Evolutionary conservation across 75 land plant genomes (phyloP), one percentile per base, ranked within the genome.

Genomic region (Selaginella tamariscina): DNA sequence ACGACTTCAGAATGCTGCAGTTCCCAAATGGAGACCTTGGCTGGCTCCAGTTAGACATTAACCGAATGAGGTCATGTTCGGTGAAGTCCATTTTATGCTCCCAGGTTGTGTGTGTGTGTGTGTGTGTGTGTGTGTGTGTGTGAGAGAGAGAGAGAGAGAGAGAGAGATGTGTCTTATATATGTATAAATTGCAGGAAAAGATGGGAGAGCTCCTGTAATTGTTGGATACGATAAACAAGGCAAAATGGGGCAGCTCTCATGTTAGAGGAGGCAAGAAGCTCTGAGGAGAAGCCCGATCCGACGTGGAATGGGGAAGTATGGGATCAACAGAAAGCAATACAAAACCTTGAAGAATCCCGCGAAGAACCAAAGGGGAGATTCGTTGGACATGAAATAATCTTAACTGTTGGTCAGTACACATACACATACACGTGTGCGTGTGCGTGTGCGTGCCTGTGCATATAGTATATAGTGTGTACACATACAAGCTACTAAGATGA

Each of bases 221-320:
- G 33, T 79, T 27, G 81, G 81, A 27, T 79, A 79, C 68, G 70
- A 77, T 67, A 31, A 15, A 29, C 70, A 76, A 69, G 74, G 1
- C 64, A 71, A 54, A 68, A 76, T 32, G 65, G 65, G 20, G 73
- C 75, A 11, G 79, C 81, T 30, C 39, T 75, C 21, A 71, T 77
- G 70, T 70, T 79, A 27, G 81, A 79, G 31, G 81, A 79, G 49
- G 33, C 69, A 0, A 32, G 33, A 30, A 70, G 76, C 32, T 54
- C 22, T 18, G 81, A 79, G 27, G 71, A 76, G 65, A 55, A 63
- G 29, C 79, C 79, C 28, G 70, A 64, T 21, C 59, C 69, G 1
- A 71, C 81, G 33, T 79, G 81, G 81, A 55, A 71, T 26, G 81
- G 81, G 18, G 76, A 69, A 8, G 1, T 79, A 13, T 79, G 78